These are phyloP conservation scores for Glycine soja DNA, from an alignment of 306 rosid species.

Conservation along the genomic window DNA sequence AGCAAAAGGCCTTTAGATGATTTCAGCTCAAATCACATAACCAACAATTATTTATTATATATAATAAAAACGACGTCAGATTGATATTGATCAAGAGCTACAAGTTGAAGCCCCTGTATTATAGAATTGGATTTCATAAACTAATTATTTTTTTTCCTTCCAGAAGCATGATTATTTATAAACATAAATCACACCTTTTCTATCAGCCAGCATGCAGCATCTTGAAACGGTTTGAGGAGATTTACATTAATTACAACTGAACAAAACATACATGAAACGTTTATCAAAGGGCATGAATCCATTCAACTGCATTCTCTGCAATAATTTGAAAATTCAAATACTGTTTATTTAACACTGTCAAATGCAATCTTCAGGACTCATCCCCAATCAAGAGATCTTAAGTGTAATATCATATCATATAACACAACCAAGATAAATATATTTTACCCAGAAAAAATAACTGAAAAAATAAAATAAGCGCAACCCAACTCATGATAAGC, in stretches of 20 bases:
- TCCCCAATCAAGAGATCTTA: constrained; percentile 46
- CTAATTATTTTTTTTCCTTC: background rate
- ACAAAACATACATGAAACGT: background rate
- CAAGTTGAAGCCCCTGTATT: background rate
- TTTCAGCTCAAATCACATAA: background rate
- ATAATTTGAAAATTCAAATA: constrained; percentile 6
- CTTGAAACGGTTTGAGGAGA: constrained; percentile 9
- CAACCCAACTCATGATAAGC: constrained; percentile 48
- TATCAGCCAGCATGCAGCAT: background rate
- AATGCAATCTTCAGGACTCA: constrained; percentile 43
- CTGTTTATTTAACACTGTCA: constrained; percentile 43
- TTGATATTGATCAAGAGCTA: background rate
- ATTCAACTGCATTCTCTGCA: constrained; percentile 22
- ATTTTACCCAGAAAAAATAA: constrained; percentile 25
- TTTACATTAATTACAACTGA: constrained; percentile 5
- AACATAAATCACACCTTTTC: background rate
- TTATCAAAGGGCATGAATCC: constrained; percentile 12
- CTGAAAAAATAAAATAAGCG: constrained; percentile 17
- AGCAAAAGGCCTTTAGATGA: background rate
- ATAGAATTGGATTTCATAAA: background rate
- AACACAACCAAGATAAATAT: constrained; percentile 20
- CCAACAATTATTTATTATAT: background rate
- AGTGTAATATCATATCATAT: constrained; percentile 22
- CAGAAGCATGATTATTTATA: background rate
- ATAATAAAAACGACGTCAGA: background rate